A percentile compares a stretch with the other conserved stretches of the same genome.
Conservation (phyloP, 2,329 filamentous ascomycete species). For the Colletotrichum lini region DNA sequence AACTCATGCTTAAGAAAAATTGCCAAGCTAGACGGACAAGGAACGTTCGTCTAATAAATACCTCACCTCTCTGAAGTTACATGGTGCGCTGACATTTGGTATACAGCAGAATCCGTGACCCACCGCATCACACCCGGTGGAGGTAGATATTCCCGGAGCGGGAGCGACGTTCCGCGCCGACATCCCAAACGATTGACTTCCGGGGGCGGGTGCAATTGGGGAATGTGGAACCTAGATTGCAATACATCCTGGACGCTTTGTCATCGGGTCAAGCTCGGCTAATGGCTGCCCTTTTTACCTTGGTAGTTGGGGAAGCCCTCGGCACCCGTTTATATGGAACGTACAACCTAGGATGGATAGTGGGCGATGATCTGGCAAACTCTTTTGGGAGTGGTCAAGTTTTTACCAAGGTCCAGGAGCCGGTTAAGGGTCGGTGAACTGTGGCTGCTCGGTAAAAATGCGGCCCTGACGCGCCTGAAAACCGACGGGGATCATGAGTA, state of each 20-base stretch:
- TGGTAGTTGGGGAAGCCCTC: slow-evolving; percentile 29
- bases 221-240: slow-evolving; percentile 13
- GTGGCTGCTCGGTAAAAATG: slow-evolving; percentile 11
- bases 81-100: no score
- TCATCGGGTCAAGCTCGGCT: slow-evolving; percentile 25
- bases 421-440: slow-evolving; percentile 19
- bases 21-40: no score
- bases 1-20: no score
- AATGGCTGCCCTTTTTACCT: not conserved
- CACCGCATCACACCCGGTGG: not conserved
- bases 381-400: not conserved
- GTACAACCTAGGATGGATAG: not conserved
- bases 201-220: slow-evolving; percentile 6
- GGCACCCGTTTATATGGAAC: slow-evolving; percentile 1
- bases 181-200: slow-evolving; percentile 21
- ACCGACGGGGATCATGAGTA: slow-evolving; percentile 35
- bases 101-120: not conserved
- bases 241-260: slow-evolving; percentile 2
- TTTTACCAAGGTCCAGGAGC: slow-evolving; percentile 30
- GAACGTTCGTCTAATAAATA: no score
- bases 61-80: not conserved
- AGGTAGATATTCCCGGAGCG: slow-evolving; percentile 27
- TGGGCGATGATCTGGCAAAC: not conserved
- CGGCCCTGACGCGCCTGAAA: slow-evolving; percentile 2
- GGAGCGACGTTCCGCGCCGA: slow-evolving; percentile 26